phyloP scores from a whole-genome alignment of 257 asterid genomes.

The Solanum habrochaites region DNA sequence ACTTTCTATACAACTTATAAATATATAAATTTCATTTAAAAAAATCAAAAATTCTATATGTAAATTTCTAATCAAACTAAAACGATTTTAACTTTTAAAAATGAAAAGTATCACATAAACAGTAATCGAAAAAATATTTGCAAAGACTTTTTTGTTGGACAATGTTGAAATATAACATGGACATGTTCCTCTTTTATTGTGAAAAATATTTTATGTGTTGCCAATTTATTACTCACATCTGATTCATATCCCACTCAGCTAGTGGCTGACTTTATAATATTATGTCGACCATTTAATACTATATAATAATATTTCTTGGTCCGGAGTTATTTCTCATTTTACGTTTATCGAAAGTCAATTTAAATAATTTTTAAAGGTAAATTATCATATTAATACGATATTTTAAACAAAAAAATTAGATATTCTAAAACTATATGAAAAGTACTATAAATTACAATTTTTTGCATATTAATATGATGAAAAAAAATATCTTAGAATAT shows the following conservation, averaged over 20 bases:
- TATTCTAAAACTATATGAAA: no score
- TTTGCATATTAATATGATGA: no score
- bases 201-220: background rate
- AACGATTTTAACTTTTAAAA: no score
- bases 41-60: rapidly evolving
- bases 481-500: no score
- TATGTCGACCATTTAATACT: background rate
- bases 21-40: no score
- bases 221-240: conserved; percentile 11
- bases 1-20: no score
- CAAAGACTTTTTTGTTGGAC: background rate
- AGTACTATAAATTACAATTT: no score
- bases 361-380: no score
- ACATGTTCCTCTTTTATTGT: background rate
- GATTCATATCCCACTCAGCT: conserved; percentile 38
- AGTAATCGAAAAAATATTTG: background rate
- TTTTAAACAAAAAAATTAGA: no score
- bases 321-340: no score
- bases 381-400: no score
- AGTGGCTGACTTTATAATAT: background rate
- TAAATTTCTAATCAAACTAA: rapidly evolving
- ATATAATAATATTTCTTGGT: background rate
- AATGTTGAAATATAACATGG: conserved; percentile 12
- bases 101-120: rapidly evolving
- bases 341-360: no score